Base-by-base conservation (phyloP, 352 stramenopile species). In the Thraustochytrium sp. region DNA sequence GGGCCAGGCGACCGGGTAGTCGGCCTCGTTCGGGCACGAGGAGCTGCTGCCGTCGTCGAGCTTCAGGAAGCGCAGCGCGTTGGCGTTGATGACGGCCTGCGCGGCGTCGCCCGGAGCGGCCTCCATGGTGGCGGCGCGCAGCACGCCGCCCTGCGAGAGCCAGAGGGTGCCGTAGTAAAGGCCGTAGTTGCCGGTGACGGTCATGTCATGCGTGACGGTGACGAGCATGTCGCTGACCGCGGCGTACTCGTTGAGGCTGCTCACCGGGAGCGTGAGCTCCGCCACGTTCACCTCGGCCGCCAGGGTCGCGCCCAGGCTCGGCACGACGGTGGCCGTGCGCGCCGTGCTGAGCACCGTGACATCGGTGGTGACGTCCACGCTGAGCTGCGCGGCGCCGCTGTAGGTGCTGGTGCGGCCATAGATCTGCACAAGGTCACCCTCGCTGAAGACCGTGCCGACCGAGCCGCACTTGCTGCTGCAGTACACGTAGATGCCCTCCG, bases 401-500 rank as follows among this genome's bases (percentile, higher is more conserved):
- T 84, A 84, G n/a, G 26, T 3, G 42, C 63, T 34, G 26, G n/a
- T 18, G 5, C 5, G 64, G 34, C 21, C 75, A n/a, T n/a, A 5
- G 29, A 84, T 13, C n/a, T 3, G 1, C 9, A 84, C 46, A 0
- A 54, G 26, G 31, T 83, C 55, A 21, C 75, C 75, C 44, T 84
- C 75, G 31, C 0, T 29, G 36, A 84, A 83, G 34, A 42, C 54
- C 5, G 23, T 42, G 42, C 42, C n/a, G n/a, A n/a, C 75, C 5
- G 37, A 21, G 37, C 34, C 13, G 49, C 37, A 73, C 5, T 36
- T 36, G 29, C 16, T 34, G 0, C 75, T 34, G 49, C 75, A 84
- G 49, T 83, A 83, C 26, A 84, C 61, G 37, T 64, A 53, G 61
- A 84, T 84, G 51, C 75, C 75, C 37, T 75, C 55, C 2, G 75